These are phyloP conservation scores for Umbelopsis sp. DNA, from an alignment of 192 early-diverging fungal species.

Conservation along the genomic window DNA sequence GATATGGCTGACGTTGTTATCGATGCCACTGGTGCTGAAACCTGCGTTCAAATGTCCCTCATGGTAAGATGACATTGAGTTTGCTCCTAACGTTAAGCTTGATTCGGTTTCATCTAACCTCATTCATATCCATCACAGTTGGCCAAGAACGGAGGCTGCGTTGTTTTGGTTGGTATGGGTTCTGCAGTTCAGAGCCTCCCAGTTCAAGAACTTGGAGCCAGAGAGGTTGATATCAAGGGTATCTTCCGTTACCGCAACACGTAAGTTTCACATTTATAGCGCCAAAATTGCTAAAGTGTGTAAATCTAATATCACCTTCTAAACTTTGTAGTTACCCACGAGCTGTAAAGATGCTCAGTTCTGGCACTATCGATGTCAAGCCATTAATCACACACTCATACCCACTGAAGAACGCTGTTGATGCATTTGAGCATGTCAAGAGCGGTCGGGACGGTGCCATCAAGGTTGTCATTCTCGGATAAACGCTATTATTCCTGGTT, in stretches of 20 bases:
- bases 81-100: neutral
- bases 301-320: neutral
- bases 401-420: constrained; percentile 34
- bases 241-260: constrained; percentile 45
- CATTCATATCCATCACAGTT: constrained; percentile 1
- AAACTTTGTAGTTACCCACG: constrained; percentile 25
- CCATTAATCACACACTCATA: constrained; percentile 45
- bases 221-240: constrained; percentile 44
- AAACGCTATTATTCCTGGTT: neutral
- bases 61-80: constrained; percentile 26
- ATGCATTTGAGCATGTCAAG: constrained; percentile 44
- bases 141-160: constrained; percentile 39
- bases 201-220: constrained; percentile 31
- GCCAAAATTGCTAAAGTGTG: neutral
- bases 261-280: neutral
- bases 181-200: constrained; percentile 35
- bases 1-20: constrained; percentile 40
- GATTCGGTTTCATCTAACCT: too few species aligned
- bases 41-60: constrained; percentile 42
- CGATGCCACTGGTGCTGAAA: constrained; percentile 46
- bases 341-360: constrained; percentile 38
- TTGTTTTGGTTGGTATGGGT: constrained; percentile 48
- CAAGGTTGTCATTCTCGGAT: constrained; percentile 42
- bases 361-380: constrained; percentile 42
- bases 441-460: constrained; percentile 37